Base-by-base conservation (phyloP, 2,329 filamentous ascomycete genomes). In the Fusarium dlaminii region DNA sequence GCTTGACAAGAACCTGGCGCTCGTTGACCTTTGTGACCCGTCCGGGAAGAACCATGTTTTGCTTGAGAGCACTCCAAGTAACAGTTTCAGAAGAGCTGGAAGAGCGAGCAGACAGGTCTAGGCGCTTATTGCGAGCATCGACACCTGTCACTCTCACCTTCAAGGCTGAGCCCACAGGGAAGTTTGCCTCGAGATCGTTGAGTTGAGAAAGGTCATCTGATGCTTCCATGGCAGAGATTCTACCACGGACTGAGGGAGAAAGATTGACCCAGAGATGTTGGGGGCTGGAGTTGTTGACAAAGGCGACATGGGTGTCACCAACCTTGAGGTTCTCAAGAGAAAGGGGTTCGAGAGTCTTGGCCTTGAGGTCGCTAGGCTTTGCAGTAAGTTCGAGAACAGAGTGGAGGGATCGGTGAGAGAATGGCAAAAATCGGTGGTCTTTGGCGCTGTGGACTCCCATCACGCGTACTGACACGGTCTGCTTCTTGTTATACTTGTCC, bases 251-350 rank as follows among this genome's bases (percentile, higher is more conserved):
- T 59, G 92, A 94, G 12, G 96, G 95, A 4, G 95, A 94, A 29
- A 99, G 84, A 79, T 95, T 98, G 51, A 97, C 92, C 96, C 96
- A 98, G 29, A 98, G 87, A 79, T 90, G 93, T 73, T 94, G 91
- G 34, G 93, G 88, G 29, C 89, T 89, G 70, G 96, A 87, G 79
- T 98, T 98, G 86, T 98, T 99, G 80, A 99, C 90, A 79, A 96
- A 98, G 2, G 93, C 95, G 57, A 97, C 82, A 82, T 93, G 91
- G 5, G 88, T 89, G 24, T 92, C 91, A 24, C 93, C 95, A 57
- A 90, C 85, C 77, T 92, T 87, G 70, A 99, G 84, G 68, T 93
- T 90, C 32, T 94, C 91, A 37, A 98, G 85, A 13, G 90, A 90
- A 51, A 98, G 85, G 3, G 91, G 84, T 39, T 84, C 77, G 1